A percentile compares a stretch with the other conserved stretches of the same genome.
Evolutionary conservation across 2,329 filamentous ascomycete species (phyloP).

Genomic region (Ophiosphaerella narmari): DNA sequence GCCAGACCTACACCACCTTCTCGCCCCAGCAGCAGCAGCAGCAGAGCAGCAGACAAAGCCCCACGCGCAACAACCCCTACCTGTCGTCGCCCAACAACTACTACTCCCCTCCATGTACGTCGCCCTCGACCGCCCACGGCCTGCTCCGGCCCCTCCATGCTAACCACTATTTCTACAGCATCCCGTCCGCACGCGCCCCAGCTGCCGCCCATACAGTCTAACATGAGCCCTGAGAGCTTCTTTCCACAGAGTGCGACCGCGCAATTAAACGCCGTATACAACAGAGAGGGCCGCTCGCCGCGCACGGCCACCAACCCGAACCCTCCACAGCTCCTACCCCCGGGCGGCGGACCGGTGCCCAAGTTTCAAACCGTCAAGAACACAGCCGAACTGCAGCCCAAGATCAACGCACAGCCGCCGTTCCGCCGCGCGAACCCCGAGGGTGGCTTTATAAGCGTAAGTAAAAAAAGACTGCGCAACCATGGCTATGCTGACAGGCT

Average conservation of each 20-base stretch:
- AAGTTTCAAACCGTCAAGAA: slow-evolving; percentile 82
- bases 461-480: slow-evolving; percentile 39
- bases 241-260: slow-evolving; percentile 74
- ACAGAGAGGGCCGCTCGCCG: slow-evolving; percentile 57
- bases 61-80: slow-evolving; percentile 68
- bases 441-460: slow-evolving; percentile 95
- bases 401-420: slow-evolving; percentile 83
- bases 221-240: slow-evolving; percentile 69
- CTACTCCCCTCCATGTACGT: slow-evolving; percentile 63
- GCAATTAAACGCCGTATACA: slow-evolving; percentile 70
- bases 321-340: slow-evolving; percentile 52
- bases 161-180: slow-evolving; percentile 37
- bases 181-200: slow-evolving; percentile 64
- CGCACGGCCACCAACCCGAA: slow-evolving; percentile 50
- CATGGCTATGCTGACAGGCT: slow-evolving; percentile 19
- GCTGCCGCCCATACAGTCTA: slow-evolving; percentile 75
- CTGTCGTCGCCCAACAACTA: slow-evolving; percentile 62
- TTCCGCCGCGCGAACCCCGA: slow-evolving; percentile 95
- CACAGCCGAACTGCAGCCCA: slow-evolving; percentile 75
- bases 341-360: slow-evolving; percentile 72
- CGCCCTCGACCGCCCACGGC: slow-evolving; percentile 3
- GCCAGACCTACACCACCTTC: slow-evolving; percentile 49
- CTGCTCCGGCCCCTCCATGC: slow-evolving; percentile 18
- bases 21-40: slow-evolving; percentile 44
- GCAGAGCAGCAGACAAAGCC: slow-evolving; percentile 72